Conservation (phyloP, 1,139 yeast species). For the Magnusiomyces suaveolens region DNA sequence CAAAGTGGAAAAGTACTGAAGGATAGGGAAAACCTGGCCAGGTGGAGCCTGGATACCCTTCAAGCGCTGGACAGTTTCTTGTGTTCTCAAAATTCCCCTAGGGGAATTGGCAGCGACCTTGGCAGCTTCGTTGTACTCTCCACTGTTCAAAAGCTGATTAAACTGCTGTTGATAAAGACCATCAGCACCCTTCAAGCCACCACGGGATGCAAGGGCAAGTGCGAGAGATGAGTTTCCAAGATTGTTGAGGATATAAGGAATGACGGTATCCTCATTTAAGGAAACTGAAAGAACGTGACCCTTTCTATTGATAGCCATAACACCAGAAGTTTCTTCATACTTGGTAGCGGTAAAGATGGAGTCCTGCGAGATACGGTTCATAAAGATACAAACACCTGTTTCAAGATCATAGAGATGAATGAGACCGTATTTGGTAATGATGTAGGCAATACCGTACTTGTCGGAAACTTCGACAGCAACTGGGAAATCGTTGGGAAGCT, state of each 20-base stretch:
- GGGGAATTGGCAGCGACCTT: slow-evolving; percentile 95
- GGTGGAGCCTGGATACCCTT: slow-evolving; percentile 91
- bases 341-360: slow-evolving; percentile 87
- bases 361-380: slow-evolving; percentile 93
- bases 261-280: slow-evolving; percentile 71
- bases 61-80: slow-evolving; percentile 86
- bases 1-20: slow-evolving; percentile 85
- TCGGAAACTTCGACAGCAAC: slow-evolving; percentile 81
- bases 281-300: slow-evolving; percentile 95
- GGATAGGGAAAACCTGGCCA: slow-evolving; percentile 88
- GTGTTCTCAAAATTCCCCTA: slow-evolving; percentile 72
- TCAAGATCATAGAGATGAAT: slow-evolving; percentile 93
- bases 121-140: slow-evolving; percentile 88
- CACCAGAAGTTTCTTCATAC: slow-evolving; percentile 64
- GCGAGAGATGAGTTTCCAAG: slow-evolving; percentile 83
- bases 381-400: slow-evolving; percentile 84
- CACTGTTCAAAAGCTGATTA: slow-evolving; percentile 70
- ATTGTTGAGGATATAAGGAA: slow-evolving; percentile 83
- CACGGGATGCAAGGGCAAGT: slow-evolving; percentile 81
- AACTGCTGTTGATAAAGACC: slow-evolving; percentile 85
- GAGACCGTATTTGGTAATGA: slow-evolving; percentile 91
- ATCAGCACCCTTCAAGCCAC: slow-evolving; percentile 96
- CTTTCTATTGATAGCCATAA: slow-evolving; percentile 83
- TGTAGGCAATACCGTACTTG: slow-evolving; percentile 76
- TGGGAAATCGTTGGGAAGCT: slow-evolving; percentile 94